Base-by-base conservation (phyloP, 2,329 filamentous ascomycete species). In the Stromatinia cepivora region DNA sequence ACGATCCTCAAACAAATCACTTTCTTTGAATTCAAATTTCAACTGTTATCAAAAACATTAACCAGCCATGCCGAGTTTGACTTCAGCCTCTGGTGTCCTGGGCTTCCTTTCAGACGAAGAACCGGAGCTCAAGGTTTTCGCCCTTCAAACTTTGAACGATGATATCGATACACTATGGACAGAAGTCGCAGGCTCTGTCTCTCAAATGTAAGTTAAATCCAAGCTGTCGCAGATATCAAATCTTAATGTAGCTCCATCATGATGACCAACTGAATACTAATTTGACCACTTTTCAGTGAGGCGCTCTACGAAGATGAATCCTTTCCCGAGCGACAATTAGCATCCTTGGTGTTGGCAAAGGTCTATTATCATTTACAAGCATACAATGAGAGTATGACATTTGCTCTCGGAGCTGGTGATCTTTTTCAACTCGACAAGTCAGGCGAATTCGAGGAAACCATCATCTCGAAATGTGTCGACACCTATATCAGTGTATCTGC, bases 351-450 rank as follows among this genome's bases (percentile, higher is more conserved):
- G 67, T 91, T 97, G 56, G 92, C 95, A 76, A 99, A 99, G 86
- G 93, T 98, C 75, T 99, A 98, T 84, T 99, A 98, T 79, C 95
- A 99, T 79, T 89, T 99, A 66, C 93, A 97, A 82, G 95, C 95
- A 80, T 99, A 99, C 84, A 95, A 97, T 79, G 95, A 99, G 84
- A 97, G 94, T 81, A 98, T 99, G 94, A 92, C 92, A 66, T 98
- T 99, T 81, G 95, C 95, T 73, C 88, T 99, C 58, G 94, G 93
- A 70, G 94, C 95, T 34, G 95, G 95, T 71, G 92, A 97, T 79
- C 89, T 97, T 63, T 97, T 99, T 85, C 92, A 96, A 83, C 87
- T 98, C 74, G 92, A 97, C 77, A 87, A 90, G 67, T 90, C 92
- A 66, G 92, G 93, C 81, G 95, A 99, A 83, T 99, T 97, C 78